Evolutionary conservation across 2,329 filamentous ascomycete species (phyloP), one percentile per base, ranked within the genome.

Genomic region (Corynespora cassiicola): DNA sequence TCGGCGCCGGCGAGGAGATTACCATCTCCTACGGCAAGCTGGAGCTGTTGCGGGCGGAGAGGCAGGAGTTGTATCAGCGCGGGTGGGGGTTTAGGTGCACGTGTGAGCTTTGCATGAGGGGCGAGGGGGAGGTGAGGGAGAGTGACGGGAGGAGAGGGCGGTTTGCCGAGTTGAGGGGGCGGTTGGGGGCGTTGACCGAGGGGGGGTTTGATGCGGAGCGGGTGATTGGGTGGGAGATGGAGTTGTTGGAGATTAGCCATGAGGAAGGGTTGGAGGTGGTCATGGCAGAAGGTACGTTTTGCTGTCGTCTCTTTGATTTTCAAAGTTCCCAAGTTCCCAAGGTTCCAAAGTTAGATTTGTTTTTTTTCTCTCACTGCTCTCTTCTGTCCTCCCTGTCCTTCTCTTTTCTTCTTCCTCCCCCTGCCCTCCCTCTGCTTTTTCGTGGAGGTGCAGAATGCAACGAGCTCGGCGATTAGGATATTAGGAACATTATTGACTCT

Each of bases 81-180:
- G 50, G 48, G 6, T 61, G 55, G 55, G 51, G 48, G 22, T 58
- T 58, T 27, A 45, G 20, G 6, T 58, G 56, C 28, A 50, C 53
- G 7, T 61, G 55, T 30, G 29, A 45, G 8, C 35, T 53, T n/a
- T 61, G 56, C 23, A 45, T 41, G 15, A 50, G 51, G n/a, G 43
- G 42, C 4, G 21, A 18, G 20, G 39, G 49, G 25, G 47, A 44
- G 3, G 45, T 45, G 6, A 24, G 29, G 12, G 48, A 39, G n/a
- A 59, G 54, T 32, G 55, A 59, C 35, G 40, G 45, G 37, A 39
- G 54, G 6, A 36, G 52, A 6, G 36, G 32, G 26, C 47, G 47
- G 16, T 59, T 59, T 27, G 44, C 40, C 3, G 33, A 44, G 14
- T 36, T 59, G 7, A 33, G 46, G 4, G 33, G 44, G 5, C 42